phyloP scores from a whole-genome alignment of 2,329 filamentous ascomycete genomes.

The Lizonia empirigonia region DNA sequence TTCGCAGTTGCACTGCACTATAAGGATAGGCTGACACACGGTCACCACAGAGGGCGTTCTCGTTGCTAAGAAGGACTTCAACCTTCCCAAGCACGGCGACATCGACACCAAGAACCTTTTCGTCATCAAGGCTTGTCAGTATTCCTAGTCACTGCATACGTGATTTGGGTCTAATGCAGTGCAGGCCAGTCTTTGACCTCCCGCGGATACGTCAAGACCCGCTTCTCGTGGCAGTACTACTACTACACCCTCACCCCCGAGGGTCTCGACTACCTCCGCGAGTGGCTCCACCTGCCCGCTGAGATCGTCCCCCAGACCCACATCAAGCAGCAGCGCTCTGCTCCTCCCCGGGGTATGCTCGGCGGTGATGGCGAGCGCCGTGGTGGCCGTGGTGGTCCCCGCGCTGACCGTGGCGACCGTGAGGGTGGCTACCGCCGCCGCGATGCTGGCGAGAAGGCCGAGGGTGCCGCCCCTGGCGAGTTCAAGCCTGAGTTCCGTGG shows the following conservation, averaged over 20 bases:
- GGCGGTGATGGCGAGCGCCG: conserved; percentile 78
- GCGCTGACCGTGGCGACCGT: conserved; percentile 64
- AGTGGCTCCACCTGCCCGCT: conserved; percentile 99
- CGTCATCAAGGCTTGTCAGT: conserved; percentile 89
- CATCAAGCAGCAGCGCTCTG: conserved; percentile 99
- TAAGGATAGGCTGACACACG: conserved; percentile 52
- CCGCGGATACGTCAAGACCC: conserved; percentile 98
- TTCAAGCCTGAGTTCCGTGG: conserved; percentile 54
- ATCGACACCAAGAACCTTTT: conserved; percentile 99
- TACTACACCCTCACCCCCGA: conserved; percentile 99
- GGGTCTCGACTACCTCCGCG: conserved; percentile 99
- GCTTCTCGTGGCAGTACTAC: conserved; percentile 80
- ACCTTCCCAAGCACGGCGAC: conserved; percentile 95
- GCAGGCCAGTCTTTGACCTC: conserved; percentile 88
- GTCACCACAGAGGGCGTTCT: conserved; percentile 72
- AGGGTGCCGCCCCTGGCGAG: conserved; percentile 49
- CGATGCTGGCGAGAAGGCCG: conserved; percentile 63
- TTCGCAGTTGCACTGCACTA: conserved; percentile 43
- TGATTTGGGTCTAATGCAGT: conserved; percentile 21
- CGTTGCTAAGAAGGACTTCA: conserved; percentile 99
- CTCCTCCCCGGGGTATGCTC: conserved; percentile 98
- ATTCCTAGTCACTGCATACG: not conserved
- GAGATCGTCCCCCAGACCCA: conserved; percentile 99
- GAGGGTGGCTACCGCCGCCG: conserved; percentile 84
- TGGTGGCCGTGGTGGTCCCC: conserved; percentile 77